Conservation (phyloP, 352 stramenopile genomes). For the Phytophthora sp. region DNA sequence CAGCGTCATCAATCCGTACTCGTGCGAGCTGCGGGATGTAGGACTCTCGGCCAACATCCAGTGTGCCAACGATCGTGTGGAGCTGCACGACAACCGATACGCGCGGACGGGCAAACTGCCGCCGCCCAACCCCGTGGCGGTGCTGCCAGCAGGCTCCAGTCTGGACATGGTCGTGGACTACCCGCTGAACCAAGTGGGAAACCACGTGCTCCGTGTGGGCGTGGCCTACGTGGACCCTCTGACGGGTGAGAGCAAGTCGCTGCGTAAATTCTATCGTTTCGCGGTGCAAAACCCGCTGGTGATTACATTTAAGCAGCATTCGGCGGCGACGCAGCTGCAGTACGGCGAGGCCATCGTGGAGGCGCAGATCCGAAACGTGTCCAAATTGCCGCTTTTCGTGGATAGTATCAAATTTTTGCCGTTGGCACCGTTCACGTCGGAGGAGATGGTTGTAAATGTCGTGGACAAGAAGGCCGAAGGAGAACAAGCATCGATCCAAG, state of each 20-base stretch:
- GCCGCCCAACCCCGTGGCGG: constrained; percentile 76
- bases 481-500: constrained; percentile 15
- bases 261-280: constrained; percentile 94
- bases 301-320: constrained; percentile 84
- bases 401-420: constrained; percentile 84
- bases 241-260: constrained; percentile 81
- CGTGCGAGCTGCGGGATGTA: constrained; percentile 78
- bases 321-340: constrained; percentile 21
- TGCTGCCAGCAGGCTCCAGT: constrained; percentile 71
- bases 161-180: constrained; percentile 94
- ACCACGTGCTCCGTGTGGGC: constrained; percentile 84
- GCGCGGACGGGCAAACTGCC: constrained; percentile 68
- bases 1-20: constrained; percentile 91
- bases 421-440: constrained; percentile 58
- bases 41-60: constrained; percentile 87
- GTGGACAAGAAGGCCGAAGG: constrained; percentile 3
- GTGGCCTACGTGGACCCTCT: constrained; percentile 79
- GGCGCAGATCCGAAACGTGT: constrained; percentile 84
- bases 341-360: constrained; percentile 69
- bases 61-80: constrained; percentile 79
- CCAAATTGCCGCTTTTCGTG: constrained; percentile 79
- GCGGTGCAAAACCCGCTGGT: constrained; percentile 90
- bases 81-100: constrained; percentile 81
- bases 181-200: constrained; percentile 88
- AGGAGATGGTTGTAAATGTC: constrained; percentile 35